These are phyloP conservation scores for Linnemannia hyalina DNA, from an alignment of 192 early-diverging fungal genomes.

Conservation along the genomic window DNA sequence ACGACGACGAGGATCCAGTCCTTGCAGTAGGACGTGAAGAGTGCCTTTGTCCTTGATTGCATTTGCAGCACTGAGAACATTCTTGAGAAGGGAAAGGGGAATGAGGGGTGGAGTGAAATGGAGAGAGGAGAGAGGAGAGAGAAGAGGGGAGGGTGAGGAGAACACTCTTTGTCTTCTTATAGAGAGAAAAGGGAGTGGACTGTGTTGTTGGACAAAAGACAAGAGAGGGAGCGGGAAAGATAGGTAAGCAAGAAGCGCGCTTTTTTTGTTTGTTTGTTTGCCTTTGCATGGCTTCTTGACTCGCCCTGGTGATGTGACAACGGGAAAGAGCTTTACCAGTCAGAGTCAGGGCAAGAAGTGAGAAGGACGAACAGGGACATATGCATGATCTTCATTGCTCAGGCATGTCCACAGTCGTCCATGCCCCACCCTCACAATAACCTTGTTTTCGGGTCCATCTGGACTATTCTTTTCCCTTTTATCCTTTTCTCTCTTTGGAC, in stretches of 20 bases:
- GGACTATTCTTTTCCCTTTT: not conserved
- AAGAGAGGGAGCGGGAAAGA: not conserved
- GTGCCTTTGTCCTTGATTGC: conserved; percentile 25
- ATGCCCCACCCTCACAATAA: not conserved
- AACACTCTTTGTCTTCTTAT: not conserved
- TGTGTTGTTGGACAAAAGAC: not conserved
- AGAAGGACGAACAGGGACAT: no score
- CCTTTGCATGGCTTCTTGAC: not conserved
- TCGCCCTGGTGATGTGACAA: not conserved
- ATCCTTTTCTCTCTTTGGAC: not conserved
- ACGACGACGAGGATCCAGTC: conserved; percentile 68
- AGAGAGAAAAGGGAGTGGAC: not conserved
- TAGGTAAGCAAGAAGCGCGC: not conserved
- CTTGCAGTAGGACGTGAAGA: conserved; percentile 39
- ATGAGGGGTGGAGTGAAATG: not conserved
- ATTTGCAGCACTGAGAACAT: conserved; percentile 29
- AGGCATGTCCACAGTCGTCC: no score
- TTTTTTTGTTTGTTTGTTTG: not conserved
- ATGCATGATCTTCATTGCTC: not conserved
- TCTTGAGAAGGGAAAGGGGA: not conserved
- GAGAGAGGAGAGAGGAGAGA: not conserved
- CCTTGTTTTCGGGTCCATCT: conserved; percentile 1
- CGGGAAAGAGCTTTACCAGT: not conserved
- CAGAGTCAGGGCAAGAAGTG: not conserved
- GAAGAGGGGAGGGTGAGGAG: not conserved